These are phyloP conservation scores for Penicillium pancosmium DNA, from an alignment of 495 filamentous ascomycete genomes.

Conservation along the genomic window DNA sequence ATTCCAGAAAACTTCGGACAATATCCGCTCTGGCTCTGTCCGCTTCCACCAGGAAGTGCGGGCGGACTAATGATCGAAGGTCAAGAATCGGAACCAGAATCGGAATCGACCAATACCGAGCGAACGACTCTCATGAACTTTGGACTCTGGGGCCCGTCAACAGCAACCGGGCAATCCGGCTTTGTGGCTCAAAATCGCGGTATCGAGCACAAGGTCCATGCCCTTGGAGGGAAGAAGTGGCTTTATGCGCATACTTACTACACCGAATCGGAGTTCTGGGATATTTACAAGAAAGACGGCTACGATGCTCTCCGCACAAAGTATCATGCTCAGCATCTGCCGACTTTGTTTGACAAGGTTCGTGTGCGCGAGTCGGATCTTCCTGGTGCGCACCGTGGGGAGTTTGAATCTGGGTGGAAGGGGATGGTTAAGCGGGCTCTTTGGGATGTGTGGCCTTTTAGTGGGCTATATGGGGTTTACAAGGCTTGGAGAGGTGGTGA, in stretches of 20 bases:
- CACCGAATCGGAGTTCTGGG: slow-evolving; percentile 58
- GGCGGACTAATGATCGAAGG: slow-evolving; percentile 12
- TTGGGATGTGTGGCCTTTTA: slow-evolving; percentile 29
- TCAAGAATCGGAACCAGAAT: slow-evolving; percentile 23
- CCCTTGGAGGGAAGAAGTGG: slow-evolving; percentile 67
- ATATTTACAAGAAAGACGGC: slow-evolving; percentile 48
- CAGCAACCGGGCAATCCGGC: slow-evolving; percentile 15
- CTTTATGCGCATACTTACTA: slow-evolving; percentile 61
- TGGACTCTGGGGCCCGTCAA: slow-evolving; percentile 54
- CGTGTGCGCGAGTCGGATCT: slow-evolving; percentile 30
- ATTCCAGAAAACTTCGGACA: slow-evolving; percentile 45
- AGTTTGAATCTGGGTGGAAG: slow-evolving; percentile 20
- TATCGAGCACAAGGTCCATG: slow-evolving; percentile 64
- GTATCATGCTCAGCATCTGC: slow-evolving; percentile 51
- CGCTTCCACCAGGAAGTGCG: slow-evolving; percentile 23
- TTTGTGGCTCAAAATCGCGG: slow-evolving; percentile 63
- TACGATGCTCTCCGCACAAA: slow-evolving; percentile 53
- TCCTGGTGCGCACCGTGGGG: slow-evolving; percentile 13
- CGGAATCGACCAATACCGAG: slow-evolving; percentile 15
- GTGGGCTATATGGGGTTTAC: slow-evolving; percentile 29
- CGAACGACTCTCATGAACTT: slow-evolving; percentile 51
- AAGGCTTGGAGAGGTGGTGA: slow-evolving; percentile 30
- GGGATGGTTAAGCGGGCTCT: slow-evolving; percentile 18
- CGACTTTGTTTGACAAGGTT: slow-evolving; percentile 59
- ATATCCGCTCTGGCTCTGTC: slow-evolving; percentile 64